Evolutionary conservation across 78 protist species (phyloP).

Genomic region (Dictyostelium capitatum): DNA sequence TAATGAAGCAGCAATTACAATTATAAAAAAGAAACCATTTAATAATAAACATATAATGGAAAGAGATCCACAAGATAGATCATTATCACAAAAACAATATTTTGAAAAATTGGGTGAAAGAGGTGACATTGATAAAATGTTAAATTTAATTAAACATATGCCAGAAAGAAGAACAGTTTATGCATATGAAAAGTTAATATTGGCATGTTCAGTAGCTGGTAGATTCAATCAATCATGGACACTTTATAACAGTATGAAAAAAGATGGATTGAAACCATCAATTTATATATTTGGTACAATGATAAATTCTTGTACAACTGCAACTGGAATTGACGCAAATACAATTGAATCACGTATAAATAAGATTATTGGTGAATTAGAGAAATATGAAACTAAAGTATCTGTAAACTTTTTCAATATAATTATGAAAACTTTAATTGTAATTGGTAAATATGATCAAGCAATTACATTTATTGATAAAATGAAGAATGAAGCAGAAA

Average conservation of each 20-base stretch:
- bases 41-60: background rate
- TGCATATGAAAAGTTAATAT: conserved; percentile 52
- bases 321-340: background rate
- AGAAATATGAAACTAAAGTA: conserved; percentile 2
- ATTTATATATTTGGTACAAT: conserved; percentile 25
- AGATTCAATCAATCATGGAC: conserved; percentile 42
- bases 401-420: conserved; percentile 38
- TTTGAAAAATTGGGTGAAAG: conserved; percentile 30
- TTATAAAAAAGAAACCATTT: conserved; percentile 6
- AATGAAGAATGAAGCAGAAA: conserved; percentile 10
- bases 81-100: conserved; percentile 46
- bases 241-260: conserved; percentile 53
- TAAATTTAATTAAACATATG: conserved; percentile 3
- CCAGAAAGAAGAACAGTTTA: conserved; percentile 30
- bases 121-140: conserved; percentile 30
- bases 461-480: conserved; percentile 25
- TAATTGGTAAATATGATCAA: background rate
- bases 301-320: conserved; percentile 1
- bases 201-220: conserved; percentile 41
- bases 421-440: conserved; percentile 38
- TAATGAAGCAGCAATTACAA: background rate
- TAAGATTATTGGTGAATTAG: conserved; percentile 18
- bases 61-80: conserved; percentile 55
- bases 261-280: conserved; percentile 37
- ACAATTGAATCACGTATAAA: conserved; percentile 14